A percentile compares a stretch with the other conserved stretches of the same genome.
phyloP scores from a whole-genome alignment of 1,139 yeast genomes.

The Protomyces macrosporus region DNA sequence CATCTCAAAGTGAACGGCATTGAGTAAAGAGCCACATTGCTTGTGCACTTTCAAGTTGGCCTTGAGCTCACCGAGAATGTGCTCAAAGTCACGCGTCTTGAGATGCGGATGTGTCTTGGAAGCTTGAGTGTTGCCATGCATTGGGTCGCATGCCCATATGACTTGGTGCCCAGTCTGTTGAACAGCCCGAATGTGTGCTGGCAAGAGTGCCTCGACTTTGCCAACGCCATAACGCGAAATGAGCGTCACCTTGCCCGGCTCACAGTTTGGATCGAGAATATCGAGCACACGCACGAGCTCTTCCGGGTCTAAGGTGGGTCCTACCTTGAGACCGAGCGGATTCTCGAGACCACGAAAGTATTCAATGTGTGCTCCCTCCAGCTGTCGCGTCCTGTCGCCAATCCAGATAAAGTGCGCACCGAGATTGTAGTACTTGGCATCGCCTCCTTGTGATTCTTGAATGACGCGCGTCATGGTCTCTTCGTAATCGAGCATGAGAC shows the following conservation, averaged over 20 bases:
- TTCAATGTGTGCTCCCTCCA: slow-evolving; percentile 47
- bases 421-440: slow-evolving; percentile 41
- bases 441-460: slow-evolving; percentile 33
- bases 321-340: slow-evolving; percentile 46
- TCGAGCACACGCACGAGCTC: slow-evolving; percentile 42
- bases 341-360: slow-evolving; percentile 45
- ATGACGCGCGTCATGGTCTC: slow-evolving; percentile 42
- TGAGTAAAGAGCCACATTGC: slow-evolving; percentile 38
- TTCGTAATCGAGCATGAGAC: slow-evolving; percentile 44
- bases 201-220: slow-evolving; percentile 40
- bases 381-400: slow-evolving; percentile 46
- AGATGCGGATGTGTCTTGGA: slow-evolving; percentile 41
- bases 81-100: slow-evolving; percentile 45
- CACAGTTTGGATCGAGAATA: slow-evolving; percentile 42
- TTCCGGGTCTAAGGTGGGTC: slow-evolving; percentile 42
- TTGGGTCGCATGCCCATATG: slow-evolving; percentile 35
- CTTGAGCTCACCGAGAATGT: slow-evolving; percentile 42
- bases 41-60: slow-evolving; percentile 41
- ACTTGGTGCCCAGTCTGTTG: slow-evolving; percentile 42
- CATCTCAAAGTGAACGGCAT: slow-evolving; percentile 45
- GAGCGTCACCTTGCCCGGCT: slow-evolving; percentile 43
- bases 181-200: slow-evolving; percentile 43
- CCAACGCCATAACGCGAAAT: slow-evolving; percentile 45
- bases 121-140: slow-evolving; percentile 43
- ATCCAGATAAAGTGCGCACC: slow-evolving; percentile 47